Percentiles rank a stretch among this genome's conserved stretches.
These are phyloP conservation scores for Toxoplasma gondii DNA, from an alignment of 169 alveolate species.

Conservation along the genomic window DNA sequence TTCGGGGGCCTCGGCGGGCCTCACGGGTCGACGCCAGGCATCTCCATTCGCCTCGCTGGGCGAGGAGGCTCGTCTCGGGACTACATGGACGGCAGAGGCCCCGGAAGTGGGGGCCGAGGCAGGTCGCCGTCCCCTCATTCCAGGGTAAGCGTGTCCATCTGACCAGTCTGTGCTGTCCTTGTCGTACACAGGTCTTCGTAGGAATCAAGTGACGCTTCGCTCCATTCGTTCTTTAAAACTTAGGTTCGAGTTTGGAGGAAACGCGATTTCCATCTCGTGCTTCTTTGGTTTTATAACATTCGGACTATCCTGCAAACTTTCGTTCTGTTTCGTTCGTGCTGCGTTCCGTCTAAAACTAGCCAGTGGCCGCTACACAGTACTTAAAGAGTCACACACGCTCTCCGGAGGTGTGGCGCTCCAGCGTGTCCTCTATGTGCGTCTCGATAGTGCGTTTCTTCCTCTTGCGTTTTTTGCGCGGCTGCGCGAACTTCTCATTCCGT, in stretches of 20 bases:
- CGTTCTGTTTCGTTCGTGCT: no score
- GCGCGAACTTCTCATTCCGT: background rate
- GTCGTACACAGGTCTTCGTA: no score
- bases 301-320: no score
- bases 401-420: no score
- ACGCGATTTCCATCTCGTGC: no score
- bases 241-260: no score
- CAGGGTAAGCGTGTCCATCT: background rate
- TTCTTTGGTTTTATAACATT: no score
- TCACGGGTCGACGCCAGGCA: background rate
- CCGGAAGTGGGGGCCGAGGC: background rate
- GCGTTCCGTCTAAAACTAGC: no score
- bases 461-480: background rate
- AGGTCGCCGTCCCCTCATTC: background rate
- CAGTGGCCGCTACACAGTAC: no score
- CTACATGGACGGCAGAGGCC: background rate
- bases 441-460: background rate
- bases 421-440: background rate
- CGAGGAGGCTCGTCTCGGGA: background rate
- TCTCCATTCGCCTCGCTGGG: background rate
- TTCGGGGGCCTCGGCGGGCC: background rate
- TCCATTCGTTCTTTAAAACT: no score
- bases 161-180: background rate
- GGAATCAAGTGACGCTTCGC: no score
- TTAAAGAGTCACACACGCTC: no score